Base-by-base conservation (phyloP, 164 flowering plant genomes). In the Macadamia tetraphylla region DNA sequence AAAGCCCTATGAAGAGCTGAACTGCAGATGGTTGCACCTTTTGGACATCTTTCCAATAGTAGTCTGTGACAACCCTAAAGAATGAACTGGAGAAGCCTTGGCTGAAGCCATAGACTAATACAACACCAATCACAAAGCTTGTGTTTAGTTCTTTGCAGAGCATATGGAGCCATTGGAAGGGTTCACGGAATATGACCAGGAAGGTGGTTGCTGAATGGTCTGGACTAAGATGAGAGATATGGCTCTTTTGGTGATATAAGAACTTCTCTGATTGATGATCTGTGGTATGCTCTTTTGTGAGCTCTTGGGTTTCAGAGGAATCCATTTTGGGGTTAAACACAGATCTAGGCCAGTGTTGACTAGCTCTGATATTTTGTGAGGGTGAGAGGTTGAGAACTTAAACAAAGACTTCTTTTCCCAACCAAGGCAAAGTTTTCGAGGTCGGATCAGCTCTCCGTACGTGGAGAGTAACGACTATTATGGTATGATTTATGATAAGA, bases 41-140 rank as follows among this genome's bases (percentile, higher is more conserved):
- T 65, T 87, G 96, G 29, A 84, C 88, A 61, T 90, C 98, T 75
- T 92, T 92, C 98, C 90, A 84, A 71, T 92, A 90, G 72, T 78
- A 92, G 32, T 92, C 92, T 6, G 88, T 60, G 60, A 80, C 84
- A 1, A 92, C 86, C 13, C 71, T 73, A 73, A 83, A 85, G 70
- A 76, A 76, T 6, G 88, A 86, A 2, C 84, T 82, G 29, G 81
- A 65, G 66, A 92, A 80, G 53, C 98, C 96, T 58, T 87, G 94
- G 75, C 80, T 77, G 68, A 90, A 71, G 32, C 96, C 96, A 67
- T 92, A 86, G 35, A 92, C 87, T n/a, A 88, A 68, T 32, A 84
- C 49, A 14, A 88, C 77, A 14, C 91, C 94, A 15, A 76, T 6
- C 43, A 88, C 74, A 69, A 88, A 88, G 63, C 76, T 81, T 11